phyloP scores from a whole-genome alignment of 495 filamentous ascomycete species.

The Neurospora sp. region DNA sequence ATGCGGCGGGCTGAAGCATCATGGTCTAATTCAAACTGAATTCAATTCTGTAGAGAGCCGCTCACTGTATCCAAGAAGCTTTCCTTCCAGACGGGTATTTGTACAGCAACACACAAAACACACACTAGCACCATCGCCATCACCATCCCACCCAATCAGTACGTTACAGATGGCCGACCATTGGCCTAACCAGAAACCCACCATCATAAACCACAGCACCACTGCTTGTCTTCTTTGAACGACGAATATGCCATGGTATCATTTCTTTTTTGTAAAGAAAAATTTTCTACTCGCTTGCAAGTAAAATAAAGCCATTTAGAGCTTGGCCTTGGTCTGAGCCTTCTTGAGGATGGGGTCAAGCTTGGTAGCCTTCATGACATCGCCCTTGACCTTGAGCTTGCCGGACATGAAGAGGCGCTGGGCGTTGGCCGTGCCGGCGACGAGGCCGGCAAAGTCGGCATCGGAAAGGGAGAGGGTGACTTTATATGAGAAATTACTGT shows the following conservation, averaged over 20 bases:
- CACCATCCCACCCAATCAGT: not conserved
- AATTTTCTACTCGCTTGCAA: not conserved
- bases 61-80: not conserved
- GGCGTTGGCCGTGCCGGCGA: constrained; percentile 83
- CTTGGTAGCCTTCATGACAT: constrained; percentile 99
- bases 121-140: not conserved
- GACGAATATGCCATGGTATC: not conserved
- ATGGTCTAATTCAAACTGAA: not conserved
- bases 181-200: not conserved
- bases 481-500: constrained; percentile 22
- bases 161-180: not conserved
- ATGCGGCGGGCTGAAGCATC: not conserved
- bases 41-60: not conserved
- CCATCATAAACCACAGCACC: not conserved
- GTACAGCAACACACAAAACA: not conserved
- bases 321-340: constrained; percentile 72
- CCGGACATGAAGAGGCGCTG: constrained; percentile 94
- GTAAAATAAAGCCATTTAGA: constrained; percentile 39
- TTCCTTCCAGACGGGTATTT: not conserved
- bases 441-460: constrained; percentile 71
- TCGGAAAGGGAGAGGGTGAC: constrained; percentile 81
- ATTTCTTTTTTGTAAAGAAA: not conserved
- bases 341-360: constrained; percentile 90
- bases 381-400: constrained; percentile 95
- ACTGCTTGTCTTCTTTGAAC: not conserved